Percentiles rank a stretch among this genome's conserved stretches.
These are phyloP conservation scores for Trichoderma atrobrunneum DNA, from an alignment of 2,329 filamentous ascomycete species.

Conservation along the genomic window DNA sequence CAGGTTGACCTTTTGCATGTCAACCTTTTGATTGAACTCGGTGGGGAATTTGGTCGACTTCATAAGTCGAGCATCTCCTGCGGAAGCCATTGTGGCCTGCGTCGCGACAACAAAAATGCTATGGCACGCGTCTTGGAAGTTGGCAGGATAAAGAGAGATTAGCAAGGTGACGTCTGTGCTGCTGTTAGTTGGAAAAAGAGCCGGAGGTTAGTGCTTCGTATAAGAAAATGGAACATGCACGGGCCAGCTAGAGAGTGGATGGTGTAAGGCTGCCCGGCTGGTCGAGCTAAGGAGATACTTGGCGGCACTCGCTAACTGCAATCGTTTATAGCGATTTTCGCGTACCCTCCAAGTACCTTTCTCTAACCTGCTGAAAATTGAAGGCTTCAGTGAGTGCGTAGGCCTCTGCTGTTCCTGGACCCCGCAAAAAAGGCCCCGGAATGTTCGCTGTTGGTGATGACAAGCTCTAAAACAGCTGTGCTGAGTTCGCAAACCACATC, in stretches of 20 bases:
- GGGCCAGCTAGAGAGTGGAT: background rate
- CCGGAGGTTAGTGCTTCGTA: background rate
- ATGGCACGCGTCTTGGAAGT: constrained; percentile 21
- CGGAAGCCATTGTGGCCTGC: constrained; percentile 65
- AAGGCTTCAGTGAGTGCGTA: constrained; percentile 12
- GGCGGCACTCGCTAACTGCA: background rate
- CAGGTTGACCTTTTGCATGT: constrained; percentile 95
- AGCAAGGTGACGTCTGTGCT: constrained; percentile 33
- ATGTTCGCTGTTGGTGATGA: constrained; percentile 4
- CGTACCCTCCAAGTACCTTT: background rate
- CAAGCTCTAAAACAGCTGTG: background rate
- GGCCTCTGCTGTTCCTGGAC: constrained; percentile 12
- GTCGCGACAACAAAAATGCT: constrained; percentile 3
- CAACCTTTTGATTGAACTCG: constrained; percentile 92
- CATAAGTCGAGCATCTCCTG: constrained; percentile 83
- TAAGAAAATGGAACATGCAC: background rate
- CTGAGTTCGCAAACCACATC: background rate
- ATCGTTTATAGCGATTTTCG: background rate
- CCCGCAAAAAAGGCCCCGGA: background rate
- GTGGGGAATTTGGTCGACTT: constrained; percentile 90
- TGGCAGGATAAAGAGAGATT: constrained; percentile 18
- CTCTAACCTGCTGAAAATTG: background rate
- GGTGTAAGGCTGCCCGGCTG: background rate
- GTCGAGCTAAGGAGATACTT: background rate
- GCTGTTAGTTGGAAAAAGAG: constrained; percentile 16